Evolutionary conservation across 225 moss, liverwort and hornwort genomes (phyloP).

Genomic region (Bryum argenteum): DNA sequence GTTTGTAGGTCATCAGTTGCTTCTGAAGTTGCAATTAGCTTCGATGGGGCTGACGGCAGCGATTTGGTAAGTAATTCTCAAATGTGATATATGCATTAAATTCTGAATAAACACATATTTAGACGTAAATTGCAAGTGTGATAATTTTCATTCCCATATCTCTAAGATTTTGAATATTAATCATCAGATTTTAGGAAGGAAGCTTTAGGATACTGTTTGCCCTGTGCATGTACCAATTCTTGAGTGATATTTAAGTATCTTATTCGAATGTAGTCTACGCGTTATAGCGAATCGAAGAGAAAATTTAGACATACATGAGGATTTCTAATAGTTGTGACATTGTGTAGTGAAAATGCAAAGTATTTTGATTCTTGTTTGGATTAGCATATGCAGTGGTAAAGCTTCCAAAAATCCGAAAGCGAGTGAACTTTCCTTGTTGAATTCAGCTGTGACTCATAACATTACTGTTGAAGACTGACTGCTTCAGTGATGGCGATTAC

Average conservation of each 20-base stretch:
- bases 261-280: not conserved
- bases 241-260: too few relatives aligned
- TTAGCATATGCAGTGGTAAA: not conserved
- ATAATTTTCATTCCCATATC: too few relatives aligned
- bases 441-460: conserved; percentile 10
- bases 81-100: not conserved
- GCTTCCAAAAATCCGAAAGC: too few relatives aligned
- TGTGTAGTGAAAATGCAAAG: not conserved
- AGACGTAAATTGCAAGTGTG: too few relatives aligned
- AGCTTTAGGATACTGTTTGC: too few relatives aligned
- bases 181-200: too few relatives aligned
- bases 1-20: conserved; percentile 66
- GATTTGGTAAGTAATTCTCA: conserved; percentile 60
- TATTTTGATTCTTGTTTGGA: not conserved
- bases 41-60: conserved; percentile 86
- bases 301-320: not conserved
- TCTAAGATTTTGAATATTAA: too few relatives aligned
- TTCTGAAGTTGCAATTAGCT: conserved; percentile 74
- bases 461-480: conserved; percentile 1
- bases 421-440: conserved; percentile 14
- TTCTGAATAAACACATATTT: too few relatives aligned
- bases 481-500: conserved; percentile 33
- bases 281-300: not conserved
- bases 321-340: not conserved
- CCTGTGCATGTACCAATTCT: too few relatives aligned